Percentiles rank a stretch among this genome's conserved stretches.
phyloP scores from a whole-genome alignment of 2,329 filamentous ascomycete species.

The Chaetoscypha palmicola region DNA sequence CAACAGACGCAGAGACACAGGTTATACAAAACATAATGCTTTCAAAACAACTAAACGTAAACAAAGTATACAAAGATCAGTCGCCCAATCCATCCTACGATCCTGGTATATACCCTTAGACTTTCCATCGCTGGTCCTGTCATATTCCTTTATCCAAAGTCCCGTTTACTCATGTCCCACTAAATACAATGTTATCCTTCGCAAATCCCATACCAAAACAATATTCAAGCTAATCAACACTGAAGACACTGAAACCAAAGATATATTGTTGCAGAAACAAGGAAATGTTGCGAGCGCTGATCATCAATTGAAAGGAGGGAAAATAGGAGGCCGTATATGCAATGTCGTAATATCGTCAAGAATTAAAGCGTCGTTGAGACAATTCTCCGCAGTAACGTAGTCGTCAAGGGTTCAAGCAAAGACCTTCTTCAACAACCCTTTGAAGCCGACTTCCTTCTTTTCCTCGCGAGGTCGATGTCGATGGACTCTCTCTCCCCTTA shows the following conservation, averaged over 20 bases:
- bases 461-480: conserved; percentile 17
- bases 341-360: conserved; percentile 11
- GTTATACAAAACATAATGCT: too few relatives aligned
- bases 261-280: too few relatives aligned
- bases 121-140: neutral
- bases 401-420: conserved; percentile 15
- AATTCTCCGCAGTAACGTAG: neutral
- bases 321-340: neutral
- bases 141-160: neutral
- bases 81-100: neutral
- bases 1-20: too few relatives aligned
- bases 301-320: neutral
- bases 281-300: neutral
- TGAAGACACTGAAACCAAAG: too few relatives aligned
- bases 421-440: conserved; percentile 19
- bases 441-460: conserved; percentile 15
- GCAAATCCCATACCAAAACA: neutral
- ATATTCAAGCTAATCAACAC: neutral
- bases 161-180: too few relatives aligned
- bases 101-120: neutral
- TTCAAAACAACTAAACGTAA: neutral
- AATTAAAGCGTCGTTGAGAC: neutral
- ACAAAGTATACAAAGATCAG: neutral
- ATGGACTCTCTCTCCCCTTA: conserved; percentile 13
- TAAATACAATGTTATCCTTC: neutral